A percentile compares a stretch with the other conserved stretches of the same genome.
Evolutionary conservation across 2,329 filamentous ascomycete species (phyloP).

Genomic region (Purpureocillium lavendulum): DNA sequence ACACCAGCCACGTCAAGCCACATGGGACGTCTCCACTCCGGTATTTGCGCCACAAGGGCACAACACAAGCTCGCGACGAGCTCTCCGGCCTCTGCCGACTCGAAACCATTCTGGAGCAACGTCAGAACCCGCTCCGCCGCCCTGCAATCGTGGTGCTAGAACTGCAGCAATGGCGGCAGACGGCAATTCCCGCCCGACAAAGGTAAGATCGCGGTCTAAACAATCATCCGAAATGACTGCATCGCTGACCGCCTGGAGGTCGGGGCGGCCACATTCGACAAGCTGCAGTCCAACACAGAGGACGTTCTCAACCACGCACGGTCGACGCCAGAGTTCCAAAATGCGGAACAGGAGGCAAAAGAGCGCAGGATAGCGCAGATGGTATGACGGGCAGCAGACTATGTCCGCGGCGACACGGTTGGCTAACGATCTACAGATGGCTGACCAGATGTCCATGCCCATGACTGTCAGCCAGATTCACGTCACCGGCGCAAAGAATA

Average conservation of each 20-base stretch:
- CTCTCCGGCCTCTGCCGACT: too few species aligned
- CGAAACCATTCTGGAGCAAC: too few species aligned
- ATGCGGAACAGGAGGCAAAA: conserved; percentile 29
- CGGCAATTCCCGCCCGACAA: conserved; percentile 17
- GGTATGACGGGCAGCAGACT: conserved; percentile 16
- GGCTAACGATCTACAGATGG: conserved; percentile 21
- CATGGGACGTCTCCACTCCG: too few species aligned
- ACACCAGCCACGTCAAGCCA: too few species aligned
- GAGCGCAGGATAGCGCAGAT: conserved; percentile 28
- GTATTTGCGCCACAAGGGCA: too few species aligned
- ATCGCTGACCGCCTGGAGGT: too few species aligned
- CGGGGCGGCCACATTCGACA: conserved; percentile 20
- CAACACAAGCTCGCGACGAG: too few species aligned
- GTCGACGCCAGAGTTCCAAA: conserved; percentile 24
- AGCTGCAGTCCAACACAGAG: conserved; percentile 29
- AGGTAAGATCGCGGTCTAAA: conserved; percentile 16
- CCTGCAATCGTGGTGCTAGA: neutral
- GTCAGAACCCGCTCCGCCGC: too few species aligned
- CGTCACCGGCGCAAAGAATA: conserved; percentile 74
- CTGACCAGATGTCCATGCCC: conserved; percentile 76
- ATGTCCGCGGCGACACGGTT: neutral
- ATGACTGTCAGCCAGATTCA: conserved; percentile 81
- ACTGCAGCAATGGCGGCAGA: conserved; percentile 24
- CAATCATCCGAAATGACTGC: neutral
- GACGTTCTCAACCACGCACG: conserved; percentile 29